Base-by-base conservation (phyloP, 495 filamentous ascomycete genomes). In the Penicillium psychrofluorescens region DNA sequence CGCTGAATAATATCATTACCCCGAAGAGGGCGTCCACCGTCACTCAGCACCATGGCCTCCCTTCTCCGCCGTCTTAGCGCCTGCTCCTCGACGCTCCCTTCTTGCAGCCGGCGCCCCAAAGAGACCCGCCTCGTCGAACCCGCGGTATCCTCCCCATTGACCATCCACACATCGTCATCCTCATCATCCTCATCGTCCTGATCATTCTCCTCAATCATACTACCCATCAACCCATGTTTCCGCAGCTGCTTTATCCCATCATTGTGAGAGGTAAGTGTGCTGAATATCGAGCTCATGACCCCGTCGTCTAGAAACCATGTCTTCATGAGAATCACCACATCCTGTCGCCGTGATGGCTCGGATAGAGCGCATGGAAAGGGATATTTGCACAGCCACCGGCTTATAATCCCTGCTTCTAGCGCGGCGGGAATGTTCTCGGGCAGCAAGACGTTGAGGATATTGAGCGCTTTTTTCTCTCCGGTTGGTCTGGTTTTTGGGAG, bases 41-140 rank as follows among this genome's bases (percentile, higher is more conserved):
- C 75, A 49, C 71, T 74, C 38, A 76, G 45, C 5, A 78, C 75
- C 67, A 77, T 76, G 11, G 75, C 75, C 61, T 78, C 75, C 53
- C 75, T 64, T 47, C 73, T 65, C 10, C 71, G 62, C 35, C 74
- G 57, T 8, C 75, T 55, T 41, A 76, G 54, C 12, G 66, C 65
- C 50, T 74, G 74, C 39, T 78, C 75, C 48, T 74, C 70, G 1
- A 52, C 44, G 38, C 63, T 78, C 28, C 74, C 67, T 31, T 76
- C 68, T 29, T 54, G 64, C 4, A 63, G 46, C 30, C 72, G 57
- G 38, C 63, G 56, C 22, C 22, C 22, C n/a, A 66, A 60, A 7
- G 62, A 45, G 31, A 47, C 36, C 42, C 48, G 51, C 9, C 48
- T 54, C 12, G 38, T 42, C 2, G 55, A 47, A 0, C 70, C 67